A percentile compares a stretch with the other conserved stretches of the same genome.
These are phyloP conservation scores for Malus fusca DNA, from an alignment of 306 rosid genomes.

Conservation along the genomic window DNA sequence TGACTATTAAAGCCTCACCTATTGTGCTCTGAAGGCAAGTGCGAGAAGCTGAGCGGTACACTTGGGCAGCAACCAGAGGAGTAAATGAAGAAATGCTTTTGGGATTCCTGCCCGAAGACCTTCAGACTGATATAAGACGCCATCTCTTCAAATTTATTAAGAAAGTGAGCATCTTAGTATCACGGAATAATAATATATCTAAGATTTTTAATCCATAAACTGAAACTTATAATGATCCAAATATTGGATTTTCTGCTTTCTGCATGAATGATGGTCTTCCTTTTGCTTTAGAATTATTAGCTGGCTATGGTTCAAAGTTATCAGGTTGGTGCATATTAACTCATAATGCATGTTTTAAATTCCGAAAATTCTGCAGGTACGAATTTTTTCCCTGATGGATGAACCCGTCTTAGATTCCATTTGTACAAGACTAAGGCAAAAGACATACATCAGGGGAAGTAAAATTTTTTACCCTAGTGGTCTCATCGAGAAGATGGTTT, in stretches of 20 bases:
- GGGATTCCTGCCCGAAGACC: conserved; percentile 79
- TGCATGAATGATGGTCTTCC: neutral
- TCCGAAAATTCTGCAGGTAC: conserved; percentile 40
- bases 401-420: conserved; percentile 70
- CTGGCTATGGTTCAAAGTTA: neutral
- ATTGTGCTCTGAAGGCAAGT: conserved; percentile 49
- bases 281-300: neutral
- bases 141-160: conserved; percentile 59
- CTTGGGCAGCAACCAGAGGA: conserved; percentile 90
- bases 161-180: conserved; percentile 35
- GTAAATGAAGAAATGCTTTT: conserved; percentile 77
- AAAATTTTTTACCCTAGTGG: conserved; percentile 46
- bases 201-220: neutral
- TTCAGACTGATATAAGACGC: conserved; percentile 71
- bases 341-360: neutral
- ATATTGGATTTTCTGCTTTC: neutral
- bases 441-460: conserved; percentile 75
- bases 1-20: neutral
- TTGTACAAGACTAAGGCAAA: conserved; percentile 65
- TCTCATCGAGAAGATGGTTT: conserved; percentile 73
- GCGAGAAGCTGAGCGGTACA: conserved; percentile 62
- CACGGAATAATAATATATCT: neutral
- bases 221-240: neutral
- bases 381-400: conserved; percentile 70
- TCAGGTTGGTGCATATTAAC: neutral